Percentiles rank a stretch among this genome's conserved stretches.
These are phyloP conservation scores for Daldinia childiae DNA, from an alignment of 495 filamentous ascomycete species.

Conservation along the genomic window DNA sequence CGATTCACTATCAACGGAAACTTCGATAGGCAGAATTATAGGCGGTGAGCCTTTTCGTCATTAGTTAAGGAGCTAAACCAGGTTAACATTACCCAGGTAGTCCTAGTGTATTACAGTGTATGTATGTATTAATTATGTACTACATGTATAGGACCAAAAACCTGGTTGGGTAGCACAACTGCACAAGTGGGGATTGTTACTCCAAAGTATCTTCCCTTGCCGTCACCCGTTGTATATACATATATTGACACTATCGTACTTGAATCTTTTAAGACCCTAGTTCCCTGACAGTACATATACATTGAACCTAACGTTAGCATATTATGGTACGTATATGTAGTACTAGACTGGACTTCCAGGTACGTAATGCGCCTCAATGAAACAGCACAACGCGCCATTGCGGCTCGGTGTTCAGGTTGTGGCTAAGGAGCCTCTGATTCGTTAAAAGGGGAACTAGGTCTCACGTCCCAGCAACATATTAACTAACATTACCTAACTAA, in stretches of 20 bases:
- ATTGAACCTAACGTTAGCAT: too few species aligned
- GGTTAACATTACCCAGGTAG: constrained; percentile 1
- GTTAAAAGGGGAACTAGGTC: constrained; percentile 17
- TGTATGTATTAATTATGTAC: too few species aligned
- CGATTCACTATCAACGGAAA: constrained; percentile 7
- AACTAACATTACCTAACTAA: too few species aligned
- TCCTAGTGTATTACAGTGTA: neutral
- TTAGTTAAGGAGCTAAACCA: neutral
- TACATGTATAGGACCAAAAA: too few species aligned
- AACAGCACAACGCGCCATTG: constrained; percentile 27
- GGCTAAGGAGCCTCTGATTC: constrained; percentile 30
- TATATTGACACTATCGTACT: too few species aligned
- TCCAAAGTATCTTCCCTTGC: too few species aligned
- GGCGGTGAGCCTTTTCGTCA: constrained; percentile 37
- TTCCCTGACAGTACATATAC: neutral
- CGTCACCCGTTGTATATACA: neutral
- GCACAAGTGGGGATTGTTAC: too few species aligned
- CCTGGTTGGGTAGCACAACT: too few species aligned
- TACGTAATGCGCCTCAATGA: constrained; percentile 40
- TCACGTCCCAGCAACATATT: constrained; percentile 22
- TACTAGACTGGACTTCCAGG: constrained; percentile 9
- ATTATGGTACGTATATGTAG: neutral
- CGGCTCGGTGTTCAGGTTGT: constrained; percentile 33
- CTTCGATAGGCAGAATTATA: constrained; percentile 29
- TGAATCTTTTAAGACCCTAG: neutral